phyloP scores from a whole-genome alignment of 208 protist species.

The Wallacemonas sp. region DNA sequence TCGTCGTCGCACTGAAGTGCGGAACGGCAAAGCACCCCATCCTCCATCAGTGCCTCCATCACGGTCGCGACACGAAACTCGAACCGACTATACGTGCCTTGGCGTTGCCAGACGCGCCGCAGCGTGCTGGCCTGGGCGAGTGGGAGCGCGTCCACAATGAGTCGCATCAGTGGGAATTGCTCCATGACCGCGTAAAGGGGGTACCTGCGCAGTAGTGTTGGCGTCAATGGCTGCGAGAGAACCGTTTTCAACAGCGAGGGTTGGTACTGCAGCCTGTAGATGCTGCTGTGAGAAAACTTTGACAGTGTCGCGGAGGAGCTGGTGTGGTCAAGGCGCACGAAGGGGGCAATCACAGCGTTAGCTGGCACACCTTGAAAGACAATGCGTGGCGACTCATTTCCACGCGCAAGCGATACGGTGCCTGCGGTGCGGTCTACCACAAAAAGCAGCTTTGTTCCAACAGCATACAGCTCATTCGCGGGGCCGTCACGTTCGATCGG shows the following conservation, averaged over 20 bases:
- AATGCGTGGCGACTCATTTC: conserved; percentile 73
- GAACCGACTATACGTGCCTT: conserved; percentile 44
- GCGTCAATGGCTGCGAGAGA: conserved; percentile 61
- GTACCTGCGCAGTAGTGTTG: conserved; percentile 61
- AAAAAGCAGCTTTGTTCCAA: conserved; percentile 83
- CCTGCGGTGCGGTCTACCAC: conserved; percentile 71
- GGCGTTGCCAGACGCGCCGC: conserved; percentile 12
- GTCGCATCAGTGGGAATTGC: conserved; percentile 49
- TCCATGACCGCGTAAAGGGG: conserved; percentile 64
- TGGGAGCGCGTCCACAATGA: conserved; percentile 51
- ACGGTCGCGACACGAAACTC: conserved; percentile 62
- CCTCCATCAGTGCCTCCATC: conserved; percentile 51
- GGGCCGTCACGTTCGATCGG: conserved; percentile 30
- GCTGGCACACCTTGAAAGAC: conserved; percentile 76
- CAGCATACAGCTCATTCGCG: conserved; percentile 54
- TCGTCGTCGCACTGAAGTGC: conserved; percentile 24
- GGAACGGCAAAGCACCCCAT: conserved; percentile 57
- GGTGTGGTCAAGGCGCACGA: conserved; percentile 89
- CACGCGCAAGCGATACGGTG: conserved; percentile 71
- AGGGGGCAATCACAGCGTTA: conserved; percentile 60
- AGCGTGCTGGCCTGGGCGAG: conserved; percentile 41
- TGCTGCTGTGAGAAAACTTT: conserved; percentile 44
- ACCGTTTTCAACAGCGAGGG: conserved; percentile 41
- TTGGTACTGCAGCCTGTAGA: conserved; percentile 31
- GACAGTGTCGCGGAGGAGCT: conserved; percentile 70